These are phyloP conservation scores for Quercus mongolica DNA, from an alignment of 306 rosid genomes.

Conservation along the genomic window DNA sequence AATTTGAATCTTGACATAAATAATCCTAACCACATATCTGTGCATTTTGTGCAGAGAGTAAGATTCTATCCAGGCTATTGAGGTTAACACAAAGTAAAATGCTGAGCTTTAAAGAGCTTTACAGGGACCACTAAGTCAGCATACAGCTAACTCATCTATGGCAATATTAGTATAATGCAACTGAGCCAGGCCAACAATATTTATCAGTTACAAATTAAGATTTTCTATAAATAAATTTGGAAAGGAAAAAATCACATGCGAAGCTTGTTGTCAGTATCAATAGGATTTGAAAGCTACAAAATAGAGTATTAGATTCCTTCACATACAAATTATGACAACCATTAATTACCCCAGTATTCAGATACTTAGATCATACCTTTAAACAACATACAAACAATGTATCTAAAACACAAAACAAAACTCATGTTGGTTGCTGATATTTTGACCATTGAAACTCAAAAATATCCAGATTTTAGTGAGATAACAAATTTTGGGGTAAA, in stretches of 20 bases:
- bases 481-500: too few relatives aligned
- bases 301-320: too few relatives aligned
- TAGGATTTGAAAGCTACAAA: too few relatives aligned
- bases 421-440: background rate
- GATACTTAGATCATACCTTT: background rate
- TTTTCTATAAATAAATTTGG: too few relatives aligned
- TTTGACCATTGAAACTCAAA: background rate
- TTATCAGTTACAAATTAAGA: too few relatives aligned
- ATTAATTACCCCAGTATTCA: background rate
- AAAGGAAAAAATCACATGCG: too few relatives aligned
- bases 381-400: background rate
- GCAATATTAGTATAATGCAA: background rate
- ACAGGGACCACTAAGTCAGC: background rate
- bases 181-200: background rate
- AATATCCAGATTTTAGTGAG: background rate
- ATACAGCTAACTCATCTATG: too few relatives aligned
- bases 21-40: background rate
- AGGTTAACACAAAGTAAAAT: background rate
- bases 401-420: background rate
- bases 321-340: too few relatives aligned
- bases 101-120: background rate
- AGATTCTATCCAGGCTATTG: background rate
- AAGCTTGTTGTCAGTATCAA: too few relatives aligned
- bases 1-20: background rate
- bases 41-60: background rate